Evolutionary conservation across 345 rosid species (phyloP), one percentile per base, ranked within the genome.

Genomic region (Gossypium bickii): DNA sequence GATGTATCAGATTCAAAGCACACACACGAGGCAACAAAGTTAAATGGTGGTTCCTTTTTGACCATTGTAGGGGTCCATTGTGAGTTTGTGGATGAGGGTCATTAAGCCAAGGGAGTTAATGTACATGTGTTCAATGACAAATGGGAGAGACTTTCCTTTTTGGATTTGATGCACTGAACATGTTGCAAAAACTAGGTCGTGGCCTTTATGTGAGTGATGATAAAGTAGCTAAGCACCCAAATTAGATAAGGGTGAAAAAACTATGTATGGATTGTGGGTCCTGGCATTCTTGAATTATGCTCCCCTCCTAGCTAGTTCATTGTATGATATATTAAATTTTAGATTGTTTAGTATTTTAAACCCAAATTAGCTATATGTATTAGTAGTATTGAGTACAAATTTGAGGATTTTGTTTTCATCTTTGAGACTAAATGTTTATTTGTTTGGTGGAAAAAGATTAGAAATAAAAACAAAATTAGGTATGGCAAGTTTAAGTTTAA

Each of bases 101-200:
- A 67, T 58, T 22, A 68, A 60, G 11, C 44, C 44, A 43, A 27
- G 45, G 25, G 76, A 48, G 48, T 44, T 49, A 2, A 9, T 34
- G 8, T 17, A 58, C 69, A 61, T 61, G 12, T 73, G 48, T 47
- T 73, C 27, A 48, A 73, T 73, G 76, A 73, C 44, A 59, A 47
- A 49, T 27, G 7, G 49, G 48, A 5, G 24, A 22, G 58, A 16
- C 25, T 53, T 52, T 27, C 9, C n/a, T 59, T 45, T 45, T 45
- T 45, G 10, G 49, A 10, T 24, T 22, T 72, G 57, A 47, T 60
- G 45, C 57, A 15, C 45, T 48, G 63, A 25, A 73, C 34, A 22
- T 71, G 51, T 3, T 71, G 74, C 2, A 71, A 71, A 71, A 55
- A 71, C 64, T 18, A n/a, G 25, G 11, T 69, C 29, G 73, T 71